phyloP scores from a whole-genome alignment of 1,139 yeast genomes.

The Sugiyamaella pinicola region DNA sequence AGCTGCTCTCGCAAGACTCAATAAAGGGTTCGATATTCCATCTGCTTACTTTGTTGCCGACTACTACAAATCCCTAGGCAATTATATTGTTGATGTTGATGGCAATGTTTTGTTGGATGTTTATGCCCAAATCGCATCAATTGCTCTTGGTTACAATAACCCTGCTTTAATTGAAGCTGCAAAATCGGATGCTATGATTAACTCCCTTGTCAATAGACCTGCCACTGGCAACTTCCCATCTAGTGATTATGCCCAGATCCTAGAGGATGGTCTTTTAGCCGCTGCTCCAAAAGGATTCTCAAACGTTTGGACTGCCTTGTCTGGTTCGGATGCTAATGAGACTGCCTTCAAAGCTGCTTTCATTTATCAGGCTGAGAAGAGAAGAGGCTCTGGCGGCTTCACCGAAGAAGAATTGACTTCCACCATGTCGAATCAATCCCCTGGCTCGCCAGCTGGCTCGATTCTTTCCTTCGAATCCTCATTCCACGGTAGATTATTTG shows the following conservation, averaged over 20 bases:
- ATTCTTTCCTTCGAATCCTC: slow-evolving; percentile 72
- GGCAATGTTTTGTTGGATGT: slow-evolving; percentile 70
- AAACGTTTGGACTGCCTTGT: slow-evolving; percentile 66
- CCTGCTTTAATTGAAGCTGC: slow-evolving; percentile 67
- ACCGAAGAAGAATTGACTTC: slow-evolving; percentile 60
- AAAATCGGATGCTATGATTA: slow-evolving; percentile 61
- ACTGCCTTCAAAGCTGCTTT: slow-evolving; percentile 84
- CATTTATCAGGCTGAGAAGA: slow-evolving; percentile 67
- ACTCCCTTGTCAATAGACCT: slow-evolving; percentile 73
- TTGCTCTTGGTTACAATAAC: slow-evolving; percentile 78
- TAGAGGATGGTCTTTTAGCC: slow-evolving; percentile 47
- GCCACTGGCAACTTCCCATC: slow-evolving; percentile 79
- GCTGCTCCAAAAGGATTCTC: slow-evolving; percentile 37
- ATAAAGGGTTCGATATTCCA: slow-evolving; percentile 61
- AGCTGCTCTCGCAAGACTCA: slow-evolving; percentile 51
- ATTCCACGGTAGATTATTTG: slow-evolving; percentile 84
- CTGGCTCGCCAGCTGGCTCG: slow-evolving; percentile 75
- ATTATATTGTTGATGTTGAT: slow-evolving; percentile 71
- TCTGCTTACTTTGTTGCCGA: slow-evolving; percentile 71
- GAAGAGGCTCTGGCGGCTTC: slow-evolving; percentile 55
- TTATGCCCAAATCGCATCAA: slow-evolving; percentile 77
- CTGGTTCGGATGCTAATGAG: slow-evolving; percentile 86
- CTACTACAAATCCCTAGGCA: slow-evolving; percentile 67
- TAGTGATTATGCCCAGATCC: slow-evolving; percentile 58
- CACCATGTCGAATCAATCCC: slow-evolving; percentile 67